A percentile compares a stretch with the other conserved stretches of the same genome.
These are phyloP conservation scores for Aspergillus egyptiacus DNA, from an alignment of 495 filamentous ascomycete genomes.

Conservation along the genomic window DNA sequence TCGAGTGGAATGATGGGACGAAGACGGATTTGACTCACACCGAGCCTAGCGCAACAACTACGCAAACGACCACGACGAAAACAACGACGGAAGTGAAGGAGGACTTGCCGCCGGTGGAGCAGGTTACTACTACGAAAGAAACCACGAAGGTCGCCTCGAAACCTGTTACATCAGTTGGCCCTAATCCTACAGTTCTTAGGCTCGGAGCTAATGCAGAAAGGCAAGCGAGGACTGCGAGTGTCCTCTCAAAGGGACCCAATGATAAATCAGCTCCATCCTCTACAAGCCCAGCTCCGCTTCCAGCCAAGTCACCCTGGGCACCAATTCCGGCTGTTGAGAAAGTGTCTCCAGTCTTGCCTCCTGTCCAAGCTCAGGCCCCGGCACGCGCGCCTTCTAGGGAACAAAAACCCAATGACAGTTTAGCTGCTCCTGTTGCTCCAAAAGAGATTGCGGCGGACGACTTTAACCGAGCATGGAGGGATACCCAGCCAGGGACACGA, in stretches of 20 bases:
- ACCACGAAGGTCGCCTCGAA: conserved; percentile 36
- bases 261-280: conserved; percentile 76
- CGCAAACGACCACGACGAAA: conserved; percentile 7
- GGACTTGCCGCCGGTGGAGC: conserved; percentile 17
- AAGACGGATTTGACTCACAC: conserved; percentile 73
- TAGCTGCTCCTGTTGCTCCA: conserved; percentile 38
- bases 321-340: conserved; percentile 77
- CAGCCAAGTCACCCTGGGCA: conserved; percentile 89
- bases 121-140: conserved; percentile 24
- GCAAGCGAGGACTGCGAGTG: conserved; percentile 48
- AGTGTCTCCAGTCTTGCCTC: conserved; percentile 58
- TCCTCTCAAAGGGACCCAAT: conserved; percentile 58
- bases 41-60: conserved; percentile 26
- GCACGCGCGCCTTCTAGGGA: conserved; percentile 29
- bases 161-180: conserved; percentile 43
- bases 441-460: conserved; percentile 93
- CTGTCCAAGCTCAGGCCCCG: conserved; percentile 28
- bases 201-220: conserved; percentile 46
- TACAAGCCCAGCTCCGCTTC: conserved; percentile 68
- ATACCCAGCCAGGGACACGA: conserved; percentile 54
- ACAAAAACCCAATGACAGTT: conserved; percentile 26
- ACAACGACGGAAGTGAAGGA: conserved; percentile 24
- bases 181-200: conserved; percentile 49
- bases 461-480: conserved; percentile 82
- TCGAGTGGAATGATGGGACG: conserved; percentile 96